A percentile compares a stretch with the other conserved stretches of the same genome.
phyloP scores from a whole-genome alignment of 495 filamentous ascomycete genomes.

The Lasiosphaeria miniovina region DNA sequence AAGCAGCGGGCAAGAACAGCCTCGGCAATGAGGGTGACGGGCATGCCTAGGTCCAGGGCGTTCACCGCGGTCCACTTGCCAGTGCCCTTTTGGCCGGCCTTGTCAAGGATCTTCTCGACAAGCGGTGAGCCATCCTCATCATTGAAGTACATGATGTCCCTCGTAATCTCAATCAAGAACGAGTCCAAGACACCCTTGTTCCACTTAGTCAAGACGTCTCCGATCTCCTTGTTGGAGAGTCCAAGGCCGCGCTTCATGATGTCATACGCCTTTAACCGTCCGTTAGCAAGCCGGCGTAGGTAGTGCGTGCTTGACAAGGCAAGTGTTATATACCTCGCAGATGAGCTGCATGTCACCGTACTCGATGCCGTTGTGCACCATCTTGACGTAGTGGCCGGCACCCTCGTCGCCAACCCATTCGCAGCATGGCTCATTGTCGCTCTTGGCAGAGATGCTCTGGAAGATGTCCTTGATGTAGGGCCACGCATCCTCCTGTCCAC shows the following conservation, averaged over 20 bases:
- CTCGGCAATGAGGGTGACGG: slow-evolving; percentile 96
- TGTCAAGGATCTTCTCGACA: slow-evolving; percentile 98
- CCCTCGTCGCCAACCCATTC: slow-evolving; percentile 99
- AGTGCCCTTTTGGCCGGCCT: slow-evolving; percentile 98
- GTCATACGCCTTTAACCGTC: slow-evolving; percentile 78
- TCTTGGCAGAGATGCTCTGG: slow-evolving; percentile 96
- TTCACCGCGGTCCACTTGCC: slow-evolving; percentile 99
- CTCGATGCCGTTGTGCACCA: slow-evolving; percentile 99
- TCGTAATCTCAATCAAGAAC: slow-evolving; percentile 98
- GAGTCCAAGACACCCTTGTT: slow-evolving; percentile 98
- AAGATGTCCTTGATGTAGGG: slow-evolving; percentile 98
- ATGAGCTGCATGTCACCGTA: slow-evolving; percentile 99
- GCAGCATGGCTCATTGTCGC: slow-evolving; percentile 92
- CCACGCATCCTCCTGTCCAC: slow-evolving; percentile 97
- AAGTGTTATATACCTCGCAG: slow-evolving; percentile 69
- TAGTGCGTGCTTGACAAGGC: background rate
- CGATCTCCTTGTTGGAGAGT: slow-evolving; percentile 83
- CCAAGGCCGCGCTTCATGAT: slow-evolving; percentile 97
- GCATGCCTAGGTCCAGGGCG: slow-evolving; percentile 97
- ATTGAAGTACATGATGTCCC: slow-evolving; percentile 94
- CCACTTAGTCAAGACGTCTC: slow-evolving; percentile 91
- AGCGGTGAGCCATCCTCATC: slow-evolving; percentile 88
- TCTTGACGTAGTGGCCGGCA: slow-evolving; percentile 99
- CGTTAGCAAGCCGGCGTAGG: slow-evolving; percentile 8
- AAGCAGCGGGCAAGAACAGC: slow-evolving; percentile 93